These are phyloP conservation scores for Daldinia concentrica DNA, from an alignment of 495 filamentous ascomycete species.

Conservation along the genomic window DNA sequence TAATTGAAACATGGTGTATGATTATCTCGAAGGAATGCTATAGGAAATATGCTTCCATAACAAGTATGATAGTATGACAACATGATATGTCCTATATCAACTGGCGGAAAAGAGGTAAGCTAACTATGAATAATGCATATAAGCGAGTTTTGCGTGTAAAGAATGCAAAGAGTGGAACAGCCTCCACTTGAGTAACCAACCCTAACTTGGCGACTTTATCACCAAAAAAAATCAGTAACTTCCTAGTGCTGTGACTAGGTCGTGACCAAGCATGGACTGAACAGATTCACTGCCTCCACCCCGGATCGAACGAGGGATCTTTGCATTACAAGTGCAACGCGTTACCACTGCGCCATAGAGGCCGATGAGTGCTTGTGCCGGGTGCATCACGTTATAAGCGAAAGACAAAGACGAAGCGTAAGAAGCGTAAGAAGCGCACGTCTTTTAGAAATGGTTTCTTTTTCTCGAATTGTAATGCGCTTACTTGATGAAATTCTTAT, in stretches of 20 bases:
- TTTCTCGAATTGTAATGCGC: neutral
- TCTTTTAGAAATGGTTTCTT: neutral
- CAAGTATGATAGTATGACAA: too few relatives aligned
- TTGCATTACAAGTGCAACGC: slow-evolving; percentile 47
- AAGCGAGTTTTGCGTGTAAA: neutral
- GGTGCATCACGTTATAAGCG: too few relatives aligned
- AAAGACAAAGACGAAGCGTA: neutral
- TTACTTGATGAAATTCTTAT: neutral
- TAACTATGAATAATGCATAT: neutral
- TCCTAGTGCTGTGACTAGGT: slow-evolving; percentile 26
- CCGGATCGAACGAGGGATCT: slow-evolving; percentile 46
- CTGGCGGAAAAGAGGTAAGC: neutral
- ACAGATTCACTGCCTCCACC: slow-evolving; percentile 34
- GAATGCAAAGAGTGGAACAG: neutral
- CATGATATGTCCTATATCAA: too few relatives aligned
- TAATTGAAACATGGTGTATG: too few relatives aligned
- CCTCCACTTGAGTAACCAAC: slow-evolving; percentile 4
- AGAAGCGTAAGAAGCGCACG: neutral
- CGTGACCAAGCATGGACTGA: slow-evolving; percentile 18
- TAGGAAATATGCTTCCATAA: too few relatives aligned
- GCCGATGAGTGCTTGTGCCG: neutral
- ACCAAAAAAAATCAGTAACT: slow-evolving; percentile 13
- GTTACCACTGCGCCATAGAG: slow-evolving; percentile 46
- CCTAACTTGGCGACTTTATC: neutral
- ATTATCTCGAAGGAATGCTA: too few relatives aligned